Conservation (phyloP, 768 basidiomycete genomes). For the Russula ochroleuca region DNA sequence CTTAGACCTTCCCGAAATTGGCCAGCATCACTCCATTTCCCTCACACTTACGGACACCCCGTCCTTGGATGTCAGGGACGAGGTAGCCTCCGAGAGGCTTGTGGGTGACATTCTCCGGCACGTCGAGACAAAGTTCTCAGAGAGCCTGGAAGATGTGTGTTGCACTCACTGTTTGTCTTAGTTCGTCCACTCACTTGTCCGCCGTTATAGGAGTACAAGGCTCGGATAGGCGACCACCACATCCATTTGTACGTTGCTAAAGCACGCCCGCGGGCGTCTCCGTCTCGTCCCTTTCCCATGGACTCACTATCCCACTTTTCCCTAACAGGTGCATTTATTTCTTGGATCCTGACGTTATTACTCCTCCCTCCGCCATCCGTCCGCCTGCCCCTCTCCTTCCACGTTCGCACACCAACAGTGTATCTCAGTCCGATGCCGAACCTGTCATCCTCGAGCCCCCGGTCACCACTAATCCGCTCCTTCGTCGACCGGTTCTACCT, state of each 20-base stretch:
- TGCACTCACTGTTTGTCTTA: conserved; percentile 25
- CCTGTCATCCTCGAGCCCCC: conserved; percentile 80
- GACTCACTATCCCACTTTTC: conserved; percentile 20
- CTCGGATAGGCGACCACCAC: conserved; percentile 67
- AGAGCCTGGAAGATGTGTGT: conserved; percentile 76
- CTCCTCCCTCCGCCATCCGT: conserved; percentile 63
- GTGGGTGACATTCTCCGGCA: conserved; percentile 65
- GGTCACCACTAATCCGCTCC: conserved; percentile 64
- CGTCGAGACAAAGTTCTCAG: conserved; percentile 67
- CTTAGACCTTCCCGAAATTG: conserved; percentile 48
- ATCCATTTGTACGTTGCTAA: conserved; percentile 64
- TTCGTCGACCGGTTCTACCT: conserved; percentile 64
- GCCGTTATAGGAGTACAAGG: conserved; percentile 59
- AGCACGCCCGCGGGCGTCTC: conserved; percentile 15
- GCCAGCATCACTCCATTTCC: conserved; percentile 46
- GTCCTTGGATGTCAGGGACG: conserved; percentile 69
- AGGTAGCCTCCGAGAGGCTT: conserved; percentile 55
- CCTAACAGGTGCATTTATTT: conserved; percentile 74
- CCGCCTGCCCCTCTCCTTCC: conserved; percentile 65
- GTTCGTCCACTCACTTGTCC: conserved; percentile 26
- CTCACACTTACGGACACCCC: conserved; percentile 81
- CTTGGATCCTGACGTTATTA: conserved; percentile 77
- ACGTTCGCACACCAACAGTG: conserved; percentile 64
- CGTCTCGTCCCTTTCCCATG: conserved; percentile 14
- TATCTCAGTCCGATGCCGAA: conserved; percentile 66